Conservation (phyloP, 805 yeast species). For the Candida alai region DNA sequence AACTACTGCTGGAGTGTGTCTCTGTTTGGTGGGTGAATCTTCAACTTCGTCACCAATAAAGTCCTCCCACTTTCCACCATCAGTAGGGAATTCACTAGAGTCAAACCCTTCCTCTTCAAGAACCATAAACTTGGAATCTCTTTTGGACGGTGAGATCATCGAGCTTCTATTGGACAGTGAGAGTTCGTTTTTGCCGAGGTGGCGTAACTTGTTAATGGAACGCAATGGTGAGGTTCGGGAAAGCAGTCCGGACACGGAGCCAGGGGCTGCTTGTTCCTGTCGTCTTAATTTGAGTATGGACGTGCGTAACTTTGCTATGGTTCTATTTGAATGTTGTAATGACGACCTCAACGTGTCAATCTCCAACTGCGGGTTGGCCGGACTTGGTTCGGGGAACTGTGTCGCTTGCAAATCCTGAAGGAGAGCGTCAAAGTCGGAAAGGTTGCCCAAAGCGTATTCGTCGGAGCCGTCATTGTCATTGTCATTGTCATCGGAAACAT, state of each 20-base stretch:
- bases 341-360: conserved; percentile 64
- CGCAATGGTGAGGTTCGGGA: conserved; percentile 2
- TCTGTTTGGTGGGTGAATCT: conserved; percentile 10
- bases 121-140: conserved; percentile 30
- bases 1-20: conserved; percentile 11
- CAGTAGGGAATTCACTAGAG: conserved; percentile 8
- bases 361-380: conserved; percentile 48
- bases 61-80: conserved; percentile 36
- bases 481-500: not conserved
- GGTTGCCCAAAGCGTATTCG: conserved; percentile 32
- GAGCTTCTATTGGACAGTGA: conserved; percentile 20
- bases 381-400: conserved; percentile 26
- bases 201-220: conserved; percentile 11
- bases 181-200: conserved; percentile 10
- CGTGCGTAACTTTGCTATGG: conserved; percentile 56
- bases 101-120: conserved; percentile 15
- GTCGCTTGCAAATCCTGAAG: conserved; percentile 25
- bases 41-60: conserved; percentile 28
- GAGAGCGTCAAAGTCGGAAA: conserved; percentile 32
- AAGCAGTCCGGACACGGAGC: not conserved
- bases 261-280: conserved; percentile 17
- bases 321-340: conserved; percentile 58
- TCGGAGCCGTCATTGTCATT: conserved; percentile 29
- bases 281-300: conserved; percentile 43
- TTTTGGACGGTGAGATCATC: conserved; percentile 31